phyloP scores from a whole-genome alignment of 2,329 filamentous ascomycete species.

The Chrysoporthe cubensis region DNA sequence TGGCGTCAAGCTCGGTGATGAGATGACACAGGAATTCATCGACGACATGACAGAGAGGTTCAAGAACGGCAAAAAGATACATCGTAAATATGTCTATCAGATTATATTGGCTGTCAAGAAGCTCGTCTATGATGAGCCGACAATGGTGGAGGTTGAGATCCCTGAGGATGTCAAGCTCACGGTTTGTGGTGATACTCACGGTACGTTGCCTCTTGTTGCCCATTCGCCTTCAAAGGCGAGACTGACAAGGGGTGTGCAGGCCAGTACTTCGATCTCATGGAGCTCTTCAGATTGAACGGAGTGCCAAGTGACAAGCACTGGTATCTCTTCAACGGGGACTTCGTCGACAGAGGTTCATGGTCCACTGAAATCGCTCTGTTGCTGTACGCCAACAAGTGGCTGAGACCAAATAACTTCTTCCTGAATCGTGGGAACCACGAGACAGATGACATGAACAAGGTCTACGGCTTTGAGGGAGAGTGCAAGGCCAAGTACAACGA shows the following conservation, averaged over 20 bases:
- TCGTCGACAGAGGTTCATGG: slow-evolving; percentile 97
- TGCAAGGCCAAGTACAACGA: slow-evolving; percentile 99
- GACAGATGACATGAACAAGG: slow-evolving; percentile 98
- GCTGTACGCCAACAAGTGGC: slow-evolving; percentile 96
- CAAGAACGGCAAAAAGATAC: slow-evolving; percentile 93
- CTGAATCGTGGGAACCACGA: slow-evolving; percentile 98
- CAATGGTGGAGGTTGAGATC: slow-evolving; percentile 93
- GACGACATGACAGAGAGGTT: slow-evolving; percentile 97
- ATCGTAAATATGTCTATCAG: slow-evolving; percentile 96
- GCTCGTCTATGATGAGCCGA: slow-evolving; percentile 88
- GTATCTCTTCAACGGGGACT: slow-evolving; percentile 98
- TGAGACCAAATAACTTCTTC: slow-evolving; percentile 86
- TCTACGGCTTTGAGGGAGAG: slow-evolving; percentile 97
- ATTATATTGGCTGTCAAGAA: slow-evolving; percentile 90
- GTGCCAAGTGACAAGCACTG: slow-evolving; percentile 82
- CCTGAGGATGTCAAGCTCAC: slow-evolving; percentile 79
- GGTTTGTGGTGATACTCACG: slow-evolving; percentile 96
- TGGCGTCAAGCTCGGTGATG: slow-evolving; percentile 73
- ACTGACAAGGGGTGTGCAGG: slow-evolving; percentile 54
- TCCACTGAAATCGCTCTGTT: slow-evolving; percentile 95
- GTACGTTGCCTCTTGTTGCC: slow-evolving; percentile 50
- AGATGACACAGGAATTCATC: slow-evolving; percentile 97
- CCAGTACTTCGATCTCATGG: slow-evolving; percentile 96
- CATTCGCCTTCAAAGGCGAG: background rate
- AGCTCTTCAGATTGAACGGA: slow-evolving; percentile 92